Evolutionary conservation across 805 yeast genomes (phyloP).

Genomic region (Kuraishia cidri): DNA sequence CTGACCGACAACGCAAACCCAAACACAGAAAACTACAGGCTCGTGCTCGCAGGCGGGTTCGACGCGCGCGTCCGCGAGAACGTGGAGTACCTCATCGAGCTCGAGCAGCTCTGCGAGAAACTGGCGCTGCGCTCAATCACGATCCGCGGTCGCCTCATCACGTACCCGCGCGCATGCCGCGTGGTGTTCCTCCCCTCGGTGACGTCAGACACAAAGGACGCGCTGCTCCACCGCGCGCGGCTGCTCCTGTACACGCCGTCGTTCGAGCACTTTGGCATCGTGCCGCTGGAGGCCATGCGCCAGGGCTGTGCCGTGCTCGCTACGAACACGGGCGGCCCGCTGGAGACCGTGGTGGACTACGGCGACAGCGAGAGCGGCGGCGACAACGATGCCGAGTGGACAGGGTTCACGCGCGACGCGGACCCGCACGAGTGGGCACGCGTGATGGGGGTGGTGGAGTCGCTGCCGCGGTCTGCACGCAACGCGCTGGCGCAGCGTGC

Average conservation of each 20-base stretch:
- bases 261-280: constrained; percentile 94
- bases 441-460: constrained; percentile 29
- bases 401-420: constrained; percentile 54
- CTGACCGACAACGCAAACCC: constrained; percentile 18
- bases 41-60: constrained; percentile 88
- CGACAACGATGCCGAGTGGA: constrained; percentile 18
- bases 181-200: constrained; percentile 80
- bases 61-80: constrained; percentile 73
- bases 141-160: constrained; percentile 26
- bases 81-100: constrained; percentile 56
- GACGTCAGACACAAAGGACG: constrained; percentile 52
- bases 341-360: constrained; percentile 56
- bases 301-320: constrained; percentile 80
- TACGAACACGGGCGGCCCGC: constrained; percentile 85
- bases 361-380: not conserved
- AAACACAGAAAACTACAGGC: constrained; percentile 23
- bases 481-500: constrained; percentile 23
- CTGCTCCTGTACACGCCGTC: constrained; percentile 82
- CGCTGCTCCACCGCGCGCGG: constrained; percentile 46
- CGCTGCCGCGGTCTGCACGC: constrained; percentile 10
- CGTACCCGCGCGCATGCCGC: constrained; percentile 17
- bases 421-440: constrained; percentile 45
- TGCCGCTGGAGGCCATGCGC: constrained; percentile 92
- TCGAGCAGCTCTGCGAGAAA: constrained; percentile 37
- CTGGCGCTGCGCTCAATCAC: constrained; percentile 38